Base-by-base conservation (phyloP, 805 yeast species). In the Suhomyces canberraensis region DNA sequence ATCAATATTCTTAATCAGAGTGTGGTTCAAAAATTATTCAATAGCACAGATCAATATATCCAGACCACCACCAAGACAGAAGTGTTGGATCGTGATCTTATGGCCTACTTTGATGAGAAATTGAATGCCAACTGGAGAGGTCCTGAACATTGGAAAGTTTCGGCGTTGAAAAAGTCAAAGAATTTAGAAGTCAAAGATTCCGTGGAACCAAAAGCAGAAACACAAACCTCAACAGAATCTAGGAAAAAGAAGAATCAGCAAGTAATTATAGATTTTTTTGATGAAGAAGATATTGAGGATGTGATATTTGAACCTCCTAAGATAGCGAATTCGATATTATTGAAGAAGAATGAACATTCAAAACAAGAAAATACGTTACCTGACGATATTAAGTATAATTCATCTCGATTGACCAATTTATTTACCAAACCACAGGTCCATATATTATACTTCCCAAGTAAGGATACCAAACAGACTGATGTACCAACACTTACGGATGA, bases 111-210 rank as follows among this genome's bases (percentile, higher is more conserved):
- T 58, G 96, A 89, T 54, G 79, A 78, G 36, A 72, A 78, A 15
- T 69, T 87, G 60, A 75, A 71, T 39, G 63, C 70, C 21, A 84
- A 79, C 54, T 90, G 97, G 96, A 76, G 95, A 19, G 97, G 97
- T 7, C 73, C 91, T 11, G 91, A 86, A 46, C 95, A 87, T 60
- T 91, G 97, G 97, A 84, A 84, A 59, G 83, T 91, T 8, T 66
- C 74, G 28, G 74, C 78, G 11, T 58, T 82, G 32, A 81, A 78
- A 49, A 69, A 70, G 45, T 46, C 64, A 18, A 64, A 61, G 40
- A 56, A 51, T 16, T 31, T 61, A 11, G 47, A 44, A 9, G 52
- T 45, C 15, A 33, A 31, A 20, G 22, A 20, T 7, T 9, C 22
- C 7, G 22, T 7, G 8, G 36, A 33, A 9, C 20, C 24, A 29